phyloP scores from a whole-genome alignment of 768 basidiomycete genomes.

The Lactarius akahatsu region DNA sequence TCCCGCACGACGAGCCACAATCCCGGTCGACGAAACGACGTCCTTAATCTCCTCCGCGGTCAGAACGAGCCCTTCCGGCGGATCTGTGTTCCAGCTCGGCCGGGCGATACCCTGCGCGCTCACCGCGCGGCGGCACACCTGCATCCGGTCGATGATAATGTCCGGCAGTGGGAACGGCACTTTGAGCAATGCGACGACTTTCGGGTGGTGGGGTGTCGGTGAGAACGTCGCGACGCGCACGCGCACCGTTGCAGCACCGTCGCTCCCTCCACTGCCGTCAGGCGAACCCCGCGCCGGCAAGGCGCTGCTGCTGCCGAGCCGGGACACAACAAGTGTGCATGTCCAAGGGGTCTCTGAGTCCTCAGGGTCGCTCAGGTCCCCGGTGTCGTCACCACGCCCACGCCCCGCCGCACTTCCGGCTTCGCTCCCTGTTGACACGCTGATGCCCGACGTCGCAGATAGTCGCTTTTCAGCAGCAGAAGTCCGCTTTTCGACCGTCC shows the following conservation, averaged over 20 bases:
- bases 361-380: constrained; percentile 88
- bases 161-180: constrained; percentile 88
- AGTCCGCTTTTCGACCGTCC: not conserved
- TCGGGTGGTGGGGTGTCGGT: constrained; percentile 94
- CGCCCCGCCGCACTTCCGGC: constrained; percentile 12
- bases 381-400: constrained; percentile 46
- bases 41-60: constrained; percentile 95
- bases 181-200: constrained; percentile 88
- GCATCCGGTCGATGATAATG: constrained; percentile 65
- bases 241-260: constrained; percentile 29
- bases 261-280: constrained; percentile 17
- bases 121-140: constrained; percentile 50
- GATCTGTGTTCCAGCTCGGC: constrained; percentile 26
- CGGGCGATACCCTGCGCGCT: constrained; percentile 38
- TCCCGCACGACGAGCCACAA: constrained; percentile 92
- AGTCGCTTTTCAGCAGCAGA: constrained; percentile 19
- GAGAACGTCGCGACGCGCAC: constrained; percentile 82
- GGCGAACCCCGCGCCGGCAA: constrained; percentile 17
- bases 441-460: constrained; percentile 22
- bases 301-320: constrained; percentile 31
- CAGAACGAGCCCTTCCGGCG: constrained; percentile 54
- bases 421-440: constrained; percentile 24
- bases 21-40: constrained; percentile 78
- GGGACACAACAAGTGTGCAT: constrained; percentile 72
- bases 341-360: constrained; percentile 97